Conservation (phyloP, 805 yeast species). For the Kodamaea fukazawae region DNA sequence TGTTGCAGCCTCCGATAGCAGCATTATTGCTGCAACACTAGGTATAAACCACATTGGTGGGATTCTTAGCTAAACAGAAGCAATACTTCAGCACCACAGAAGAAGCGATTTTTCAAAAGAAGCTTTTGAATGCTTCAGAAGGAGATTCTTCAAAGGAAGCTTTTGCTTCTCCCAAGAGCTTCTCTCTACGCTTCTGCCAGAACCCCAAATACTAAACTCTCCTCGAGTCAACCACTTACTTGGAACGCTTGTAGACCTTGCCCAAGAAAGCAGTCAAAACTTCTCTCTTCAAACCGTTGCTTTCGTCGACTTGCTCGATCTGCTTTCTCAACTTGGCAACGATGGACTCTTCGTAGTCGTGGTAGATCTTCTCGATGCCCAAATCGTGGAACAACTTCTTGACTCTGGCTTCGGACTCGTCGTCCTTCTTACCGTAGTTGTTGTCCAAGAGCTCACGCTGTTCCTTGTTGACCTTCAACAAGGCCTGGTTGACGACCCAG, state of each 20-base stretch:
- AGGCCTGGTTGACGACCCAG: constrained; percentile 94
- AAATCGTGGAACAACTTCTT: constrained; percentile 74
- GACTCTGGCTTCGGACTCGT: constrained; percentile 61
- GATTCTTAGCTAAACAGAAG: too few relatives aligned
- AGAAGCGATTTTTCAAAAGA: too few relatives aligned
- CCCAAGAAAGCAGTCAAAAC: constrained; percentile 82
- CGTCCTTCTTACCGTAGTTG: constrained; percentile 86
- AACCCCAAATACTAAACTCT: too few relatives aligned
- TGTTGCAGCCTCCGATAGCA: too few relatives aligned
- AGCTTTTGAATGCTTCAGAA: too few relatives aligned
- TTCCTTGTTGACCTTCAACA: constrained; percentile 69
- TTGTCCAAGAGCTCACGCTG: constrained; percentile 81
- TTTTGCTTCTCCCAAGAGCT: too few relatives aligned
- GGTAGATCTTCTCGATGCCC: constrained; percentile 66
- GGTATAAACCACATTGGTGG: too few relatives aligned
- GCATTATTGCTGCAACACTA: too few relatives aligned
- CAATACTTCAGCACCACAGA: too few relatives aligned
- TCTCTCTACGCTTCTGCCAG: too few relatives aligned
- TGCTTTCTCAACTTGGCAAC: constrained; percentile 61
- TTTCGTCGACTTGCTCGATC: constrained; percentile 78
- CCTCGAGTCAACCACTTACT: too few relatives aligned
- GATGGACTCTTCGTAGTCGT: constrained; percentile 76
- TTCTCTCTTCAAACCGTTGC: constrained; percentile 86
- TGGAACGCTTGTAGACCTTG: constrained; percentile 92
- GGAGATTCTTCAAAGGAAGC: too few relatives aligned